Conservation (phyloP, 2,329 filamentous ascomycete genomes). For the Ascochyta rabiei region DNA sequence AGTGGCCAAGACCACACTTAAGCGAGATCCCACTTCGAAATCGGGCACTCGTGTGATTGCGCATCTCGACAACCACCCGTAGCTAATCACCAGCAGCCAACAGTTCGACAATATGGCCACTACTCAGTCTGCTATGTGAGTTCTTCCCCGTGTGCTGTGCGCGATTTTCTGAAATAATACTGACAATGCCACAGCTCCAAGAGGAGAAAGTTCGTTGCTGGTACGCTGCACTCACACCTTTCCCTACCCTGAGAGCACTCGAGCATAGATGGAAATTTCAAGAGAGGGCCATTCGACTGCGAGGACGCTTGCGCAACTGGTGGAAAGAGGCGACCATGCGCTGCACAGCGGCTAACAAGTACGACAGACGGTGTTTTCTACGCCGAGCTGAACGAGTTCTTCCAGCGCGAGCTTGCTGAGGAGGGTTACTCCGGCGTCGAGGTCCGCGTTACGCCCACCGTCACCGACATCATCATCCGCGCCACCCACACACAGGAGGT, state of each 20-base stretch:
- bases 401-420: constrained; percentile 99
- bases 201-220: constrained; percentile 73
- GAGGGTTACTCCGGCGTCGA: constrained; percentile 99
- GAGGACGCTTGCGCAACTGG: too few relatives aligned
- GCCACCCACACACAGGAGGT: constrained; percentile 99
- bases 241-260: constrained; percentile 9
- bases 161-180: constrained; percentile 19
- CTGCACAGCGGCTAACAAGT: constrained; percentile 32
- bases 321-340: constrained; percentile 11
- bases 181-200: constrained; percentile 69
- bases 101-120: constrained; percentile 50
- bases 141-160: constrained; percentile 17
- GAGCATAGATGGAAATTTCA: not conserved
- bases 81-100: constrained; percentile 27
- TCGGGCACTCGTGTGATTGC: not conserved
- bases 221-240: constrained; percentile 42
- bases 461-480: constrained; percentile 99
- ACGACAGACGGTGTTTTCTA: constrained; percentile 94
- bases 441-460: constrained; percentile 98
- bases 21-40: constrained; percentile 11
- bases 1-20: not conserved
- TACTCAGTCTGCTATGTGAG: constrained; percentile 51
- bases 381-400: constrained; percentile 99
- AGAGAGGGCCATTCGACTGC: constrained; percentile 3
- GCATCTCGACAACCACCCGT: constrained; percentile 34